phyloP scores from a whole-genome alignment of 2,329 filamentous ascomycete genomes.

The Aspergillus sp. region DNA sequence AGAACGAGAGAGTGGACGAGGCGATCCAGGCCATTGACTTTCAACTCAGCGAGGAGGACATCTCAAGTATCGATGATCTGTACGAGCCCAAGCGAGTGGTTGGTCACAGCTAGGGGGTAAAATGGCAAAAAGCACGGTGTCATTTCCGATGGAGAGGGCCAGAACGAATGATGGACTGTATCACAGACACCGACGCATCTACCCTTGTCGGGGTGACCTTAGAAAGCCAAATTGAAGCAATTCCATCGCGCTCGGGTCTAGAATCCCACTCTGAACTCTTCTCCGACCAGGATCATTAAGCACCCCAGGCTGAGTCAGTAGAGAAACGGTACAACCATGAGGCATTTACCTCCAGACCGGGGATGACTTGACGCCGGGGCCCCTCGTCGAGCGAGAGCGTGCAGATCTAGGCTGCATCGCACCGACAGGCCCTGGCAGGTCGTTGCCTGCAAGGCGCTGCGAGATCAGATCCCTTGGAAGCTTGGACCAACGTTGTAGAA shows the following conservation, averaged over 20 bases:
- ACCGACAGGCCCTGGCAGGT: slow-evolving; percentile 5
- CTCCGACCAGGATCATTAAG: background rate
- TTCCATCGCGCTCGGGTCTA: background rate
- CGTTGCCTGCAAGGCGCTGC: background rate
- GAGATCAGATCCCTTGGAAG: background rate
- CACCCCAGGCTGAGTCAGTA: background rate
- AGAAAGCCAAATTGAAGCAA: background rate
- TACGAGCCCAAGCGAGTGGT: slow-evolving; percentile 21
- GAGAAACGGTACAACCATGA: background rate
- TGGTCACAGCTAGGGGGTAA: slow-evolving; percentile 9
- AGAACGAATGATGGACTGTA: background rate
- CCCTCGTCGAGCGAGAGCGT: background rate
- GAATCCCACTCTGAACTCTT: background rate
- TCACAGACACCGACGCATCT: background rate
- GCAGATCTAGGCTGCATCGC: background rate
- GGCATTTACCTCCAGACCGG: background rate
- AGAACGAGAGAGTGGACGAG: slow-evolving; percentile 57
- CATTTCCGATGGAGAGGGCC: background rate
- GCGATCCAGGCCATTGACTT: slow-evolving; percentile 55
- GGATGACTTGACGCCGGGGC: background rate
- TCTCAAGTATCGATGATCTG: slow-evolving; percentile 51
- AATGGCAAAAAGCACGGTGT: too few relatives aligned
- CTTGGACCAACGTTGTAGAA: background rate
- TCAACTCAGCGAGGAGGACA: slow-evolving; percentile 60
- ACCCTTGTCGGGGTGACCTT: background rate